These are phyloP conservation scores for Geoglossum glabrum DNA, from an alignment of 495 filamentous ascomycete genomes.

Conservation along the genomic window DNA sequence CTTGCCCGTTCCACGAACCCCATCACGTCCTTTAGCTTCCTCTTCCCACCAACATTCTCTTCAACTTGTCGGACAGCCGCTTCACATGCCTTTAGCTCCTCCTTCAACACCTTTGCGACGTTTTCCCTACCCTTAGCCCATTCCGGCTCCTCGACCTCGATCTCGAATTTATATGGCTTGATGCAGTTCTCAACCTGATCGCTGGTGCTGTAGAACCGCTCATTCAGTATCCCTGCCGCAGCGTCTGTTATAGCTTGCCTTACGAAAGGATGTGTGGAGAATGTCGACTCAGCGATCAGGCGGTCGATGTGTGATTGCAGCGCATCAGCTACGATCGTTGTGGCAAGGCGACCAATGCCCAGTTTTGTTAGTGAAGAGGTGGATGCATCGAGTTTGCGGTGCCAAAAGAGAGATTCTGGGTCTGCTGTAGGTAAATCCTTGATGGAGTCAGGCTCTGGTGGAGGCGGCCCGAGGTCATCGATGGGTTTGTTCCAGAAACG, in stretches of 20 bases:
- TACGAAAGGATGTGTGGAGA: constrained; percentile 76
- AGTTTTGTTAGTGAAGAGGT: constrained; percentile 78
- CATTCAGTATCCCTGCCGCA: constrained; percentile 68
- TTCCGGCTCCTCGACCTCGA: constrained; percentile 78
- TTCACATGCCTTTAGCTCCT: constrained; percentile 69
- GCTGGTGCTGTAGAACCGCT: constrained; percentile 86
- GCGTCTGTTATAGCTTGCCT: constrained; percentile 80
- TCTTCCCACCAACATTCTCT: constrained; percentile 48
- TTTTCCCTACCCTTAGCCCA: constrained; percentile 73
- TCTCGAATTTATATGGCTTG: constrained; percentile 95
- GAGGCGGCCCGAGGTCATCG: constrained; percentile 40
- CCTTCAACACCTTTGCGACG: constrained; percentile 52
- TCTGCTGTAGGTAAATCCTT: constrained; percentile 63
- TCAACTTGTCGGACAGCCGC: constrained; percentile 56
- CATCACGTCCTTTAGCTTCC: constrained; percentile 79
- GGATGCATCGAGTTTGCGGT: constrained; percentile 81
- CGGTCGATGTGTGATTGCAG: constrained; percentile 72
- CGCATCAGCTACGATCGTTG: constrained; percentile 67
- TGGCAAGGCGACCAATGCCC: constrained; percentile 80
- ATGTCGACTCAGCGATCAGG: constrained; percentile 59
- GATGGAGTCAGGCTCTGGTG: constrained; percentile 49
- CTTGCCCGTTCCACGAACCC: constrained; percentile 73
- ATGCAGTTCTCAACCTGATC: constrained; percentile 99
- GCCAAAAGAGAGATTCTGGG: constrained; percentile 74
- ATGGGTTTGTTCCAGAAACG: constrained; percentile 98